Evolutionary conservation across 75 land plant species (phyloP).

Genomic region (Picea sitchensis): DNA sequence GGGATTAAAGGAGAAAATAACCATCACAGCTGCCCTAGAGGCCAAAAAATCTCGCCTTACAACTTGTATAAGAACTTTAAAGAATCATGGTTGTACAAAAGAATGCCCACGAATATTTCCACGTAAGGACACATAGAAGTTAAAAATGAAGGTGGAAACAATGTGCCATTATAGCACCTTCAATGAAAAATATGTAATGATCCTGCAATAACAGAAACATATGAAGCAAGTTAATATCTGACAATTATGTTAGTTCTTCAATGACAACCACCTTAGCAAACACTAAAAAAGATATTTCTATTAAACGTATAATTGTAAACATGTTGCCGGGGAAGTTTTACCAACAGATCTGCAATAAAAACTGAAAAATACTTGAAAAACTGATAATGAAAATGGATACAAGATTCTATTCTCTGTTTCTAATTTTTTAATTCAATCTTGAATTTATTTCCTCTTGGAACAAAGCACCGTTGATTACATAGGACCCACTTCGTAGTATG

Average conservation of each 20-base stretch:
- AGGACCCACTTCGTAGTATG: no score
- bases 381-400: neutral
- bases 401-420: neutral
- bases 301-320: neutral
- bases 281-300: neutral
- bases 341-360: no score
- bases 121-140: neutral
- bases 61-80: constrained; percentile 6
- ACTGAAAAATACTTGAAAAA: neutral
- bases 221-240: neutral
- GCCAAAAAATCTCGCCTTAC: neutral
- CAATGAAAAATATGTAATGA: neutral
- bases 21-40: neutral
- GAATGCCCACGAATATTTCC: neutral
- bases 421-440: neutral
- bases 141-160: neutral
- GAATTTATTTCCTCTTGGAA: no score
- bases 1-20: neutral
- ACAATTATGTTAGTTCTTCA: neutral
- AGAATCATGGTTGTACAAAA: constrained; percentile 9
- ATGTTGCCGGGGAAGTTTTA: no score
- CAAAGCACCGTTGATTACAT: no score
- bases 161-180: neutral
- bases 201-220: neutral
- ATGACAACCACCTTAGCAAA: neutral